A percentile compares a stretch with the other conserved stretches of the same genome.
Evolutionary conservation across 331 rosid species (phyloP).

Genomic region (Quercus lobata): DNA sequence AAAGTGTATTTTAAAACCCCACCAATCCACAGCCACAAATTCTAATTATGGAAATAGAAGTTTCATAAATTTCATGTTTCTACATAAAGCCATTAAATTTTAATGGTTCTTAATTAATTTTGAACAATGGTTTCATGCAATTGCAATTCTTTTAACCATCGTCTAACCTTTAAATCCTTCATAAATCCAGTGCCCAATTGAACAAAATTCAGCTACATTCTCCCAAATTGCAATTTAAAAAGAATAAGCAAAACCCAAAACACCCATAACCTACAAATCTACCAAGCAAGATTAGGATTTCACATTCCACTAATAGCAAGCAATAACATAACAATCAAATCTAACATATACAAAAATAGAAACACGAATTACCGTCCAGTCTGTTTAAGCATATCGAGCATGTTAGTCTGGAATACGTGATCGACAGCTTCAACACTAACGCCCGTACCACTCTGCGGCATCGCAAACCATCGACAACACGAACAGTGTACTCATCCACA

Average conservation of each 20-base stretch:
- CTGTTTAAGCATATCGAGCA: slow-evolving; percentile 96
- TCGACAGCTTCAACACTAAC: slow-evolving; percentile 98
- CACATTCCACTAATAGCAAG: neutral
- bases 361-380: slow-evolving; percentile 64
- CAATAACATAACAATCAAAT: neutral
- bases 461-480: slow-evolving; percentile 90
- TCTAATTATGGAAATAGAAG: neutral
- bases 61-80: neutral
- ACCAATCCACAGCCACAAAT: neutral
- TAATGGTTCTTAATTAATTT: neutral
- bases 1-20: too few species aligned
- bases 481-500: slow-evolving; percentile 90
- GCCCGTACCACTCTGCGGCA: slow-evolving; percentile 97
- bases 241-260: neutral
- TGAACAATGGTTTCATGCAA: neutral
- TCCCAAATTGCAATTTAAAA: neutral
- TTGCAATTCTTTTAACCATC: too few species aligned
- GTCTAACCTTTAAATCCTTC: too few species aligned
- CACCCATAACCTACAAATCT: neutral
- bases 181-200: neutral
- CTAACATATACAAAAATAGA: neutral
- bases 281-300: neutral
- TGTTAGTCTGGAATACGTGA: slow-evolving; percentile 93
- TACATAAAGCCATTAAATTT: neutral
- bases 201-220: neutral